Conservation (phyloP, 352 stramenopile species). For the Globisporangium nodosum region DNA sequence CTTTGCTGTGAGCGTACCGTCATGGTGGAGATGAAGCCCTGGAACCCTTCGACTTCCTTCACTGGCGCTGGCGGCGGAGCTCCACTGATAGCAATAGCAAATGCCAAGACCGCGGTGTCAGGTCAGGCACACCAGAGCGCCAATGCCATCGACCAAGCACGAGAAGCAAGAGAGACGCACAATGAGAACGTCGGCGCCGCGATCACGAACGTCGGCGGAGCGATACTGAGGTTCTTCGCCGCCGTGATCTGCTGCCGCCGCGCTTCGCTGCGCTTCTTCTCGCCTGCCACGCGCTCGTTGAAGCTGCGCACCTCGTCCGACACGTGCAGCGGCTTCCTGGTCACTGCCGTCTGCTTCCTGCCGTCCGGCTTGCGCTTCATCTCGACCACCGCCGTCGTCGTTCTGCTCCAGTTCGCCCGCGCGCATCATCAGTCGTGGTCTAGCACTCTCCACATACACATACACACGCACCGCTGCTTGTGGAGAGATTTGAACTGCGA, state of each 20-base stretch:
- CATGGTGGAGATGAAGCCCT: conserved; percentile 61
- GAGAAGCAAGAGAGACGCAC: conserved; percentile 22
- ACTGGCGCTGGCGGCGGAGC: conserved; percentile 10
- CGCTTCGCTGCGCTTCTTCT: conserved; percentile 22
- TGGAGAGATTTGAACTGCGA: conserved; percentile 64
- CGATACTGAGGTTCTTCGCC: conserved; percentile 26
- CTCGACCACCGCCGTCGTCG: conserved; percentile 18
- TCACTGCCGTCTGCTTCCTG: conserved; percentile 12
- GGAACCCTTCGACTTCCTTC: conserved; percentile 59
- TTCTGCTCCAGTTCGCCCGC: no score
- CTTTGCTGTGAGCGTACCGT: conserved; percentile 18
- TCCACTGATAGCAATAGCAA: conserved; percentile 1
- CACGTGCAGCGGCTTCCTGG: conserved; percentile 28
- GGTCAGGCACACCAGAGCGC: no score
- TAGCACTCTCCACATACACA: not conserved
- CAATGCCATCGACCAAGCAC: no score
- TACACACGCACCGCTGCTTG: conserved; percentile 40
- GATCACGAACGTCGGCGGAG: conserved; percentile 55
- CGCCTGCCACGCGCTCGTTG: conserved; percentile 64
- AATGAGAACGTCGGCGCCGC: conserved; percentile 66
- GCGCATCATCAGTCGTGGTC: not conserved
- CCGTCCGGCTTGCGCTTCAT: conserved; percentile 25
- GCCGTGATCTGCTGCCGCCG: conserved; percentile 13
- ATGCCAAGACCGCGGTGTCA: no score
- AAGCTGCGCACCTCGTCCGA: conserved; percentile 71